Evolutionary conservation across 176 grass and related monocot species (phyloP).

Genomic region (Ensete glaucum): DNA sequence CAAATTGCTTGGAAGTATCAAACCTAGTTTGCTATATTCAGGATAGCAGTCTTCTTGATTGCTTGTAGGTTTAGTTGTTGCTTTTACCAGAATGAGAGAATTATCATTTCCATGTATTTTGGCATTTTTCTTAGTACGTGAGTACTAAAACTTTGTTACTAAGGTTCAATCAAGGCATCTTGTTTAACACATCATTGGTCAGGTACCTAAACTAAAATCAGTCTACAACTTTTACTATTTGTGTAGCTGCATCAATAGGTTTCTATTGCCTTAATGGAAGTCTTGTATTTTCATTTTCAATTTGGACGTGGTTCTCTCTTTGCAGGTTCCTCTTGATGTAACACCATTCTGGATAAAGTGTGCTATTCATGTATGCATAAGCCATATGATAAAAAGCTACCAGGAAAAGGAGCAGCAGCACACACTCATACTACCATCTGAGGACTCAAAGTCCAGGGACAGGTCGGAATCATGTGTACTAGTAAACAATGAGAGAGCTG

Average conservation of each 20-base stretch:
- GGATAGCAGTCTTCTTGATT: background rate
- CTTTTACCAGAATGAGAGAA: background rate
- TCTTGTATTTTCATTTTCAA: background rate
- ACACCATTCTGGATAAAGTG: constrained; percentile 33
- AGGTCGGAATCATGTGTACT: background rate
- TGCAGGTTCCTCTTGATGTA: constrained; percentile 2
- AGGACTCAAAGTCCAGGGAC: constrained; percentile 22
- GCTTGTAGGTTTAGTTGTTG: background rate
- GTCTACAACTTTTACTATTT: background rate
- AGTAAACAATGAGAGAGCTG: background rate
- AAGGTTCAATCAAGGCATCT: background rate
- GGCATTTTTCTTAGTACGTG: background rate
- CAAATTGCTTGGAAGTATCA: background rate
- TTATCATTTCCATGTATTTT: background rate
- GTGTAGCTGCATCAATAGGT: background rate
- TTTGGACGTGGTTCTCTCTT: background rate
- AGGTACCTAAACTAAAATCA: background rate
- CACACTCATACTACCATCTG: background rate
- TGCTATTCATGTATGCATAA: constrained; percentile 45
- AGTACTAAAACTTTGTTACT: background rate
- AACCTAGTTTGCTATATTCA: background rate
- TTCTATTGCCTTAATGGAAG: background rate
- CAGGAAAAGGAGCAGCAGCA: constrained; percentile 35
- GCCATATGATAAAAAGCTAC: constrained; percentile 47
- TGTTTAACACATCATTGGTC: background rate